A percentile compares a stretch with the other conserved stretches of the same genome.
Evolutionary conservation across 2,329 filamentous ascomycete species (phyloP).

Genomic region (Alternaria gansuensis): DNA sequence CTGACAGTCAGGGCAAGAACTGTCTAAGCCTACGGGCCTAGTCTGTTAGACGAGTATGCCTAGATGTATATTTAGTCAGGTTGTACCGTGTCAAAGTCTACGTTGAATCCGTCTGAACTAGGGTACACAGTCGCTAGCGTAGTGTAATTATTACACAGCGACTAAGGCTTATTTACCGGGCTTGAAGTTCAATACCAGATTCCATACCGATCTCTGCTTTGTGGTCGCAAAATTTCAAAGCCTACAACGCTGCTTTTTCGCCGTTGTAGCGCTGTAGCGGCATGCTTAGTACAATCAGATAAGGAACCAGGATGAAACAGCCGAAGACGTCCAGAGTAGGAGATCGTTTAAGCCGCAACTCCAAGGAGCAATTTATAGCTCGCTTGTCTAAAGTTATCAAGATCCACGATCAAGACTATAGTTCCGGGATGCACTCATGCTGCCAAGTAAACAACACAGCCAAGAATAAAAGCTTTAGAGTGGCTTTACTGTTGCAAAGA

Average conservation of each 20-base stretch:
- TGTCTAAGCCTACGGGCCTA: conserved; percentile 7
- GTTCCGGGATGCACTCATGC: background rate
- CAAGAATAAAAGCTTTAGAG: background rate
- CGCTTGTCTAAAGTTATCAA: background rate
- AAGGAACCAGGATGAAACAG: conserved; percentile 22
- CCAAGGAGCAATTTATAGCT: conserved; percentile 1
- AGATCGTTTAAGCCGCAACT: conserved; percentile 20
- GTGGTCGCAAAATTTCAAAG: background rate
- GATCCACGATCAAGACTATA: conserved; percentile 3
- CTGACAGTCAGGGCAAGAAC: conserved; percentile 3
- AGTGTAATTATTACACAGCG: conserved; percentile 2
- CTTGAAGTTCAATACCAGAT: background rate
- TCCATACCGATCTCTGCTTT: background rate
- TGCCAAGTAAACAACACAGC: background rate
- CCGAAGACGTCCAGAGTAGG: conserved; percentile 26
- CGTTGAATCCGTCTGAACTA: background rate
- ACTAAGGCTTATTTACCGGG: background rate
- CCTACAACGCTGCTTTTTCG: background rate
- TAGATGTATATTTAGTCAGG: conserved; percentile 20
- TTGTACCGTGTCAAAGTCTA: conserved; percentile 10
- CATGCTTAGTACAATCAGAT: conserved; percentile 14
- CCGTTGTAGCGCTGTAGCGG: conserved; percentile 12
- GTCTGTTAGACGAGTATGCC: conserved; percentile 12
- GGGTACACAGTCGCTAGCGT: conserved; percentile 4
- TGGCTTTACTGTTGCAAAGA: background rate